Evolutionary conservation across 2,329 filamentous ascomycete species (phyloP), one percentile per base, ranked within the genome.

Genomic region (Colletotrichum truncatum): DNA sequence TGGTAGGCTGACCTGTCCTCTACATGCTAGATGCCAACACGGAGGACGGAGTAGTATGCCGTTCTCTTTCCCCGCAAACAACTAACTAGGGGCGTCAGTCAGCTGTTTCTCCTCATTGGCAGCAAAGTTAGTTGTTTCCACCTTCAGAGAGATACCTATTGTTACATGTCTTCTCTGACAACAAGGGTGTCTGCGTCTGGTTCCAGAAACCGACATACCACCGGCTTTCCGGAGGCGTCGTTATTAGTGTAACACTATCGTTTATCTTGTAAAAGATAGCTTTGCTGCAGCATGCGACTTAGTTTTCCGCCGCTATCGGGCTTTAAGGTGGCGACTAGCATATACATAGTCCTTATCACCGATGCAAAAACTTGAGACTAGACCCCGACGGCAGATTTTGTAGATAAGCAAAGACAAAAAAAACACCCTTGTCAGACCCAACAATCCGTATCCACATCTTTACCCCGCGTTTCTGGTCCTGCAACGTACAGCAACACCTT

Each of bases 401-500:
- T 23, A 56, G 52, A 56, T 56, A 45, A 56, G 38, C 38, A 38
- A 38, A 38, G 16, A 6, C 9, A 38, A 11, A 38, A 14, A 9
- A 6, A 8, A 16, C 14, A 34, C 52, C 52, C 38, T 34, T 45
- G 52, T 56, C 52, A 25, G 39, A 12, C 26, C 52, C 52, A 56
- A 18, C 52, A 32, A 18, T 7, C n/a, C 14, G 36, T 56, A 21
- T 39, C 52, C 52, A 55, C 38, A 23, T 45, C 52, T 38, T 39
- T 56, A 56, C 38, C 52, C 52, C 52, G 52, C 52, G 38, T 56
- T 54, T 52, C 39, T 56, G 38, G 52, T 56, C 28, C 36, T 26
- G 28, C 52, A 39, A 56, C 32, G 45, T 11, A 34, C 36, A 26
- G 26, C 53, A 46, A 46, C 39, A 46, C 53, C 12, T 11, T 14